Percentiles rank a stretch among this genome's conserved stretches.
These are phyloP conservation scores for Tricholoma sp. DNA, from an alignment of 768 basidiomycete species.

Conservation along the genomic window DNA sequence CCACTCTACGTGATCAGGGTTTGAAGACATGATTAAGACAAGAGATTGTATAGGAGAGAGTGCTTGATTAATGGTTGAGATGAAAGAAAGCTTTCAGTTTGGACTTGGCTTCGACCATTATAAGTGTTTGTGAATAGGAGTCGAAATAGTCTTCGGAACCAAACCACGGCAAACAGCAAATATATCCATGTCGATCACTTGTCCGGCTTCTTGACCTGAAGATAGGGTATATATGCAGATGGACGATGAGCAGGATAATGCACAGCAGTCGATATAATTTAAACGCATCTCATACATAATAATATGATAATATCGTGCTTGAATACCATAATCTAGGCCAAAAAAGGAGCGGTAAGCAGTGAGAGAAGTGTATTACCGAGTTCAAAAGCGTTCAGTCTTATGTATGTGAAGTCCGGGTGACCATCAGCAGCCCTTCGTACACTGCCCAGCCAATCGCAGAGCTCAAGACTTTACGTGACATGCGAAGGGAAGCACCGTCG, in stretches of 20 bases:
- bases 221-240: too few relatives aligned
- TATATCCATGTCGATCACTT: background rate
- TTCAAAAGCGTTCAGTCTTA: background rate
- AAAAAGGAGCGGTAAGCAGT: background rate
- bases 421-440: slow-evolving; percentile 73
- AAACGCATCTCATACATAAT: too few relatives aligned
- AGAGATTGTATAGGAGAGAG: background rate
- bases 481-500: slow-evolving; percentile 77
- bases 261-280: background rate
- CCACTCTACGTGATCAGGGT: background rate
- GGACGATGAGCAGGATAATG: too few relatives aligned
- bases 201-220: background rate
- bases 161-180: slow-evolving; percentile 1
- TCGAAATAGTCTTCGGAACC: background rate
- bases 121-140: slow-evolving; percentile 2
- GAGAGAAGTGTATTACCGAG: background rate
- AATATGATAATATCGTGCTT: too few relatives aligned
- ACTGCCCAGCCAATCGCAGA: slow-evolving; percentile 92
- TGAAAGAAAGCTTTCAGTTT: background rate
- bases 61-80: background rate
- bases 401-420: slow-evolving; percentile 34
- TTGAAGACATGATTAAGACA: background rate
- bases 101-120: background rate
- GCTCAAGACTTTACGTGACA: slow-evolving; percentile 82
- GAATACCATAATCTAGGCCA: background rate